Conservation (phyloP, 305 asterid genomes). For the Fraxinus sp. region DNA sequence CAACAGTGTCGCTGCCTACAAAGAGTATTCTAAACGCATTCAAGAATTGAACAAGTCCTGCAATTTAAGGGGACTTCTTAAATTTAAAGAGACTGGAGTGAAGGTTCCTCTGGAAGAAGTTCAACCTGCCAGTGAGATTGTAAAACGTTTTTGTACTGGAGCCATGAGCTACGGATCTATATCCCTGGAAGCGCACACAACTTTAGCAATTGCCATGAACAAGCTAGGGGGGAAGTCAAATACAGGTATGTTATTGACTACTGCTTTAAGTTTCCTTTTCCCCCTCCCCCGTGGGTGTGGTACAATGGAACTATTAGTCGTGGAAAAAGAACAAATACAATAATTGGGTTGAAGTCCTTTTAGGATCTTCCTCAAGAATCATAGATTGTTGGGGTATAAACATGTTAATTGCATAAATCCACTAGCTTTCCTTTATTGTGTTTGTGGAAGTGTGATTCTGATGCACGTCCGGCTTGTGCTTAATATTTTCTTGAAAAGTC, state of each 20-base stretch:
- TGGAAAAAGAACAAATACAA: not conserved
- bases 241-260: conserved; percentile 54
- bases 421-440: not conserved
- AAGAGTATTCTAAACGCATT: conserved; percentile 82
- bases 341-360: not conserved
- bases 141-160: conserved; percentile 90
- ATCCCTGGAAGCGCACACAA: conserved; percentile 90
- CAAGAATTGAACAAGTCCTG: conserved; percentile 86
- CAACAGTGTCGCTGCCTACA: conserved; percentile 91
- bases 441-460: not conserved
- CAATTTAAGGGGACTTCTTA: conserved; percentile 92
- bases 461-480: not conserved
- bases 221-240: conserved; percentile 93
- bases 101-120: conserved; percentile 86
- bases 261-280: not conserved
- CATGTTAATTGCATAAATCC: not conserved
- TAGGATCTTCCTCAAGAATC: not conserved
- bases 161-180: conserved; percentile 99
- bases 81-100: conserved; percentile 61
- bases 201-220: conserved; percentile 97
- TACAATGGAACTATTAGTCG: not conserved
- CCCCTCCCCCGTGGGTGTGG: not conserved
- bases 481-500: not conserved
- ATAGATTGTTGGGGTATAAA: not conserved
- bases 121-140: conserved; percentile 93